These are phyloP conservation scores for Arabidopsis lyrata DNA, from an alignment of 441 rosid species.

Conservation along the genomic window DNA sequence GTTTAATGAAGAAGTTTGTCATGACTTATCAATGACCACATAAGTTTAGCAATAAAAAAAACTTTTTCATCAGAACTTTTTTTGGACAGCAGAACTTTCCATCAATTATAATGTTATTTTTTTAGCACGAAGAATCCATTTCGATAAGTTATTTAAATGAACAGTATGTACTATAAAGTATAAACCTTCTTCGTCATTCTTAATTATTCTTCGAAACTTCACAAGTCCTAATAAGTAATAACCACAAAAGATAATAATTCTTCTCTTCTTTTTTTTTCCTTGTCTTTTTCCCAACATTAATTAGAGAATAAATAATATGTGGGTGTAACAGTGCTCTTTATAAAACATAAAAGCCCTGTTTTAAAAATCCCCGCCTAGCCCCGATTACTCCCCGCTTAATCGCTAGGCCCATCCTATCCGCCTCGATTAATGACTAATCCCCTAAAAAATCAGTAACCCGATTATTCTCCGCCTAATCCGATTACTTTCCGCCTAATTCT, in stretches of 20 bases:
- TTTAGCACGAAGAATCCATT: slow-evolving; percentile 16
- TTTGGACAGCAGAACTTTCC: background rate
- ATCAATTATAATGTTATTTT: slow-evolving; percentile 11
- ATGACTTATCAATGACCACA: background rate
- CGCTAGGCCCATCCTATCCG: too few relatives aligned
- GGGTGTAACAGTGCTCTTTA: slow-evolving; percentile 25
- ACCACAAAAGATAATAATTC: slow-evolving; percentile 15
- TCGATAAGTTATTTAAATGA: background rate
- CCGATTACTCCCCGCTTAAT: too few relatives aligned
- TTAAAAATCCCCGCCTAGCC: too few relatives aligned
- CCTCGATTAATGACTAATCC: too few relatives aligned
- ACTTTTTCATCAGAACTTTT: background rate
- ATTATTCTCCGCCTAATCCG: too few relatives aligned
- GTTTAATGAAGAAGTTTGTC: background rate
- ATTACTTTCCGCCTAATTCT: too few relatives aligned
- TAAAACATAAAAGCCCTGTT: too few relatives aligned
- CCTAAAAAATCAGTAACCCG: too few relatives aligned
- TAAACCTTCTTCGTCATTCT: background rate
- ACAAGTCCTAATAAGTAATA: slow-evolving; percentile 5
- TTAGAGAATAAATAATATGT: slow-evolving; percentile 14
- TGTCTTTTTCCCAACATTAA: slow-evolving; percentile 1
- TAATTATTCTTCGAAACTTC: background rate
- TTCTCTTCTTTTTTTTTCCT: background rate
- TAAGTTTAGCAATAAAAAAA: background rate
- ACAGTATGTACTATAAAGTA: background rate